A percentile compares a stretch with the other conserved stretches of the same genome.
Evolutionary conservation across 805 yeast species (phyloP).

Genomic region (Pichia thaimueangensis): DNA sequence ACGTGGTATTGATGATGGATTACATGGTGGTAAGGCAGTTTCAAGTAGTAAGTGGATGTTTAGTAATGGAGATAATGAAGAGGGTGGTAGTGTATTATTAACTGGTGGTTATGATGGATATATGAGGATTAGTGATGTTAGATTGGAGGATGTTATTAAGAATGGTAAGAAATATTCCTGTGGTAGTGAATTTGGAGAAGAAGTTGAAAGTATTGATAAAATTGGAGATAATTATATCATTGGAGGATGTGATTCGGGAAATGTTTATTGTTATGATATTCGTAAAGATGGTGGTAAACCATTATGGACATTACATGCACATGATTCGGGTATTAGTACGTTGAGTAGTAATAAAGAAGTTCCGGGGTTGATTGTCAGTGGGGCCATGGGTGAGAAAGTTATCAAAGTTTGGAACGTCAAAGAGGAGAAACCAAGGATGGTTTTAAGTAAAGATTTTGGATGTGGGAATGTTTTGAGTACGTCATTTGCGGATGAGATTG

Average conservation of each 20-base stretch:
- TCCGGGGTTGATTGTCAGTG: slow-evolving; percentile 72
- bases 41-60: slow-evolving; percentile 85
- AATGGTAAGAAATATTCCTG: slow-evolving; percentile 63
- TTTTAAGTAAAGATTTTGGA: slow-evolving; percentile 84
- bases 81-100: slow-evolving; percentile 60
- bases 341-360: slow-evolving; percentile 62
- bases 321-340: slow-evolving; percentile 87
- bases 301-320: slow-evolving; percentile 94
- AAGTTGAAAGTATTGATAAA: slow-evolving; percentile 80
- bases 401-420: slow-evolving; percentile 83
- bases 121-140: slow-evolving; percentile 77
- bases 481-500: slow-evolving; percentile 80
- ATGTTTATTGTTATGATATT: slow-evolving; percentile 82
- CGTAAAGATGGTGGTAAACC: slow-evolving; percentile 51
- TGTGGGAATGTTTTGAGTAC: slow-evolving; percentile 86
- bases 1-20: slow-evolving; percentile 54
- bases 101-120: slow-evolving; percentile 93
- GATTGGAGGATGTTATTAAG: slow-evolving; percentile 54
- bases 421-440: slow-evolving; percentile 64
- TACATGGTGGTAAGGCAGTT: slow-evolving; percentile 77
- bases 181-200: slow-evolving; percentile 47
- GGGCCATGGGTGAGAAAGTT: slow-evolving; percentile 85
- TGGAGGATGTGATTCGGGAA: slow-evolving; percentile 90
- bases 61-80: slow-evolving; percentile 22
- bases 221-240: slow-evolving; percentile 41